Percentiles rank a stretch among this genome's conserved stretches.
These are phyloP conservation scores for Orobanche coerulescens DNA, from an alignment of 257 asterid species.

Conservation along the genomic window DNA sequence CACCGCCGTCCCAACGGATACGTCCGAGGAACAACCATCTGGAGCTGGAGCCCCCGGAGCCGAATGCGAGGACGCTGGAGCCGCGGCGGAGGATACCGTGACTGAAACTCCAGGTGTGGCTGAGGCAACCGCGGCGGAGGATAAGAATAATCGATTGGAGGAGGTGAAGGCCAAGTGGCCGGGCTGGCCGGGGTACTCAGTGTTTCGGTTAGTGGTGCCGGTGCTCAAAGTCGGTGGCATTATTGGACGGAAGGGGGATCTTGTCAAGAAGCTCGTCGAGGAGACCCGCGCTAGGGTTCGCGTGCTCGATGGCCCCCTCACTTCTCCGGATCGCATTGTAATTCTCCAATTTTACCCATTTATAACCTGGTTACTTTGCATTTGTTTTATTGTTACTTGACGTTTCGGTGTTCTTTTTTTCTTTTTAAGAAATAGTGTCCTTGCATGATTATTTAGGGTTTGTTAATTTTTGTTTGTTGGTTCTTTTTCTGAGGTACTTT, in stretches of 20 bases:
- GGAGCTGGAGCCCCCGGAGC: constrained; percentile 17
- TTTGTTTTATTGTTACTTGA: not conserved
- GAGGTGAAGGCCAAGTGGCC: constrained; percentile 59
- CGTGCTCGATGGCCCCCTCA: constrained; percentile 58
- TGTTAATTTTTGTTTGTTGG: not conserved
- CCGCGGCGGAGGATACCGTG: too few relatives aligned
- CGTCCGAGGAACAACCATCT: constrained; percentile 8
- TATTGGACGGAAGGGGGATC: constrained; percentile 84
- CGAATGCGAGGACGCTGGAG: constrained; percentile 10
- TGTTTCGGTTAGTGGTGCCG: constrained; percentile 65
- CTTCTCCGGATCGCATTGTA: constrained; percentile 77
- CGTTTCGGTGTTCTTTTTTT: not conserved
- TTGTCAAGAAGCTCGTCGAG: constrained; percentile 74
- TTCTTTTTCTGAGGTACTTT: not conserved
- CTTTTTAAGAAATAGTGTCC: not conserved
- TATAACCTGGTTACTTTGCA: not conserved
- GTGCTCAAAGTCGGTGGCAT: constrained; percentile 75
- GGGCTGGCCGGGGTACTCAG: constrained; percentile 83
- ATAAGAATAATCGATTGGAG: constrained; percentile 24
- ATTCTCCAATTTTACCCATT: constrained; percentile 6
- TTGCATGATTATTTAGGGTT: constrained; percentile 17
- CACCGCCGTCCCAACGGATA: constrained; percentile 14
- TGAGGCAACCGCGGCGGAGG: constrained; percentile 16
- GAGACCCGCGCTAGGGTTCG: constrained; percentile 76
- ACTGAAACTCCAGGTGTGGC: constrained; percentile 18